Evolutionary conservation across 257 asterid genomes (phyloP).

Genomic region (Eucommia ulmoides): DNA sequence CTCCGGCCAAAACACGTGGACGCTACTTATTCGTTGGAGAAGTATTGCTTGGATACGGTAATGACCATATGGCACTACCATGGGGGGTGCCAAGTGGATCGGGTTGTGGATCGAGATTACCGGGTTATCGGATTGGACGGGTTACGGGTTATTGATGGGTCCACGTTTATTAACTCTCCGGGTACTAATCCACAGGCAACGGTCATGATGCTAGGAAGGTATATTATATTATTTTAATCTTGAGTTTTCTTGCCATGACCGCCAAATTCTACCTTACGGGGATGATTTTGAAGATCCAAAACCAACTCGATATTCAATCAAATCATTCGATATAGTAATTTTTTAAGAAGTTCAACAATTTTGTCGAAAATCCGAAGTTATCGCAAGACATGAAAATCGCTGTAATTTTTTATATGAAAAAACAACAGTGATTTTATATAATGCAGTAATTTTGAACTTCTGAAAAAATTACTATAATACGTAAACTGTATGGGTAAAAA

Average conservation of each 20-base stretch:
- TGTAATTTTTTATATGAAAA: no score
- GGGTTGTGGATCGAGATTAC: neutral
- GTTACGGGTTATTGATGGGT: neutral
- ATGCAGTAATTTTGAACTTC: no score
- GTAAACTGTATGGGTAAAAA: no score
- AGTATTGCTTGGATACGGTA: neutral
- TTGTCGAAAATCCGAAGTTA: neutral
- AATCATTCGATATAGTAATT: neutral
- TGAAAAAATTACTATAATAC: no score
- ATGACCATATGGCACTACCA: conserved; percentile 4
- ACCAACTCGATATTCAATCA: neutral
- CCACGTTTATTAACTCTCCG: neutral
- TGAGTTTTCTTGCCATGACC: neutral
- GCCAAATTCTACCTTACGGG: neutral
- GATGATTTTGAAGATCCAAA: no score
- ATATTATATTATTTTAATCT: no score
- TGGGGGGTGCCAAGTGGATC: conserved; percentile 1
- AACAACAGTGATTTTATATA: no score
- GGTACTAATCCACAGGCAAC: conserved; percentile 2
- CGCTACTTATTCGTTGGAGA: neutral
- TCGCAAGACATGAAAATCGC: no score
- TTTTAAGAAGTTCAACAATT: no score
- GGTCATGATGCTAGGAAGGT: conserved; percentile 4
- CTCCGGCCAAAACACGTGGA: neutral
- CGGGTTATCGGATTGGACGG: neutral